Percentiles rank a stretch among this genome's conserved stretches.
Evolutionary conservation across 768 basidiomycete species (phyloP).

Genomic region (Xerocomus potaroensis): DNA sequence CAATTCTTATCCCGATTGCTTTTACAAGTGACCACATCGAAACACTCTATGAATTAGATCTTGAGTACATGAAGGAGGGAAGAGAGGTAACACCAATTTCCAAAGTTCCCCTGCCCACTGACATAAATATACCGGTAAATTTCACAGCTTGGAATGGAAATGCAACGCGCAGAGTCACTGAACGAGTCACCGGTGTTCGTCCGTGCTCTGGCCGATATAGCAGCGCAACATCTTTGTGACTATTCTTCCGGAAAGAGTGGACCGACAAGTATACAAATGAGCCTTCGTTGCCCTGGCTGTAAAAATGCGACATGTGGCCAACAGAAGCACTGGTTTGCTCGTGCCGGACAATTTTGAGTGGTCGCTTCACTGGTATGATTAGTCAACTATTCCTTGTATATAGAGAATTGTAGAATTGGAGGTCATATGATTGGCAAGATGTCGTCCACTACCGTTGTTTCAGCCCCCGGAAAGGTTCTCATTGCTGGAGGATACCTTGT

Average conservation of each 20-base stretch:
- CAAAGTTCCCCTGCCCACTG: background rate
- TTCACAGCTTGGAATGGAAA: constrained; percentile 86
- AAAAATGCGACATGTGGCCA: constrained; percentile 81
- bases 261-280: constrained; percentile 73
- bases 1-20: constrained; percentile 88
- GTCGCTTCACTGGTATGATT: no score
- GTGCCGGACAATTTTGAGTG: constrained; percentile 55
- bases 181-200: constrained; percentile 97
- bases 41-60: constrained; percentile 93
- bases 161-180: constrained; percentile 83
- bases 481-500: constrained; percentile 97
- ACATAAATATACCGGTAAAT: constrained; percentile 1
- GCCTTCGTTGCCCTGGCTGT: constrained; percentile 91
- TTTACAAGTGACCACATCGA: constrained; percentile 99
- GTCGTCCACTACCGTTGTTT: constrained; percentile 64
- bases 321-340: constrained; percentile 87
- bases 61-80: constrained; percentile 91
- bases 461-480: constrained; percentile 93
- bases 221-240: constrained; percentile 69
- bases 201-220: constrained; percentile 90
- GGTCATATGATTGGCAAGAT: constrained; percentile 35
- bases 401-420: background rate
- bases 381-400: constrained; percentile 22
- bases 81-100: constrained; percentile 59
- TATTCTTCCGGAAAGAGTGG: constrained; percentile 51